Percentiles rank a stretch among this genome's conserved stretches.
phyloP scores from a whole-genome alignment of 257 asterid species.

The Solanum appendiculatum region DNA sequence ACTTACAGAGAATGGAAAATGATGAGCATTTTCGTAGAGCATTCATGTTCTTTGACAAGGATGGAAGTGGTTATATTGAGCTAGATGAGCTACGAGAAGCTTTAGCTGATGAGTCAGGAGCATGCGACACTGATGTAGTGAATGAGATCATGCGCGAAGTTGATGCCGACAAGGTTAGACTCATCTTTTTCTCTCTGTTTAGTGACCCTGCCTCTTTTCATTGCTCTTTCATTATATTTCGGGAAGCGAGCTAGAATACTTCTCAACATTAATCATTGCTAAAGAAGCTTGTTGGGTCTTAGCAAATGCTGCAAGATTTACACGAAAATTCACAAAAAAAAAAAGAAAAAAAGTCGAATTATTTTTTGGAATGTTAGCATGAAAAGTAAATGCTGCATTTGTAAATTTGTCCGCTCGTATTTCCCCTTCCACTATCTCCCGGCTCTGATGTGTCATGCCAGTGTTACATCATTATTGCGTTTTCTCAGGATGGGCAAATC shows the following conservation, averaged over 20 bases:
- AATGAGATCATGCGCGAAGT: slow-evolving; percentile 78
- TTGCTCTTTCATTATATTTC: not conserved
- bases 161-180: slow-evolving; percentile 77
- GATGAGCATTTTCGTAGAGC: slow-evolving; percentile 82
- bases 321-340: not conserved
- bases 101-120: slow-evolving; percentile 67
- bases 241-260: not conserved
- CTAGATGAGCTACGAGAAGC: slow-evolving; percentile 74
- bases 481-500: slow-evolving; percentile 61
- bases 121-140: slow-evolving; percentile 46
- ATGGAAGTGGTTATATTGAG: slow-evolving; percentile 76
- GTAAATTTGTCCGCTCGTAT: not conserved
- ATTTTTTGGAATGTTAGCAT: not conserved
- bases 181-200: not conserved
- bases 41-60: slow-evolving; percentile 68
- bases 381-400: not conserved
- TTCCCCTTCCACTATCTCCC: not conserved
- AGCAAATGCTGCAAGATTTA: not conserved
- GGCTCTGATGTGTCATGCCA: not conserved
- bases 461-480: not conserved
- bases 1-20: slow-evolving; percentile 80
- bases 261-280: not conserved
- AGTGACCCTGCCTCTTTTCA: not conserved
- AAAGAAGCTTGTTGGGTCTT: not conserved
- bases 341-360: not conserved